phyloP scores from a whole-genome alignment of 2,329 filamentous ascomycete species.

The Colletotrichum eleusines region DNA sequence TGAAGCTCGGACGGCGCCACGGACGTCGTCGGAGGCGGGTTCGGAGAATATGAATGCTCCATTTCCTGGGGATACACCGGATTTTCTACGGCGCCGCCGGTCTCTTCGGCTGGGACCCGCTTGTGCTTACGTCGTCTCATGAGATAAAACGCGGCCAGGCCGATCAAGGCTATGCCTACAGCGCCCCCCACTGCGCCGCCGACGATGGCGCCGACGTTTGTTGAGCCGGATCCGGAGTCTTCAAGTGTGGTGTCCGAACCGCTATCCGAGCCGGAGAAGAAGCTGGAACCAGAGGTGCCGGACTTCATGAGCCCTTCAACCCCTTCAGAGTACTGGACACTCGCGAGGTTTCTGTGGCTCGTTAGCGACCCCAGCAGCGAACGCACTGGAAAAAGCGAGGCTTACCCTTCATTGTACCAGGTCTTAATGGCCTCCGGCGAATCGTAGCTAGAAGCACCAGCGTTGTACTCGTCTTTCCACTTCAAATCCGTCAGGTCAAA shows the following conservation, averaged over 20 bases:
- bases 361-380: background rate
- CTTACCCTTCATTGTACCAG: constrained; percentile 41
- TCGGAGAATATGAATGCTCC: constrained; percentile 25
- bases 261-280: constrained; percentile 45
- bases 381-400: fast-evolving
- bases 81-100: constrained; percentile 35
- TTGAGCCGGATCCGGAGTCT: constrained; percentile 24
- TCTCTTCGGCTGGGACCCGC: constrained; percentile 38
- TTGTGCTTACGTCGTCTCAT: constrained; percentile 54
- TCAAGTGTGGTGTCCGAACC: constrained; percentile 27
- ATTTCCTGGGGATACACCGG: constrained; percentile 16
- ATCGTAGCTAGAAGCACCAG: constrained; percentile 35
- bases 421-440: constrained; percentile 26
- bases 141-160: constrained; percentile 55
- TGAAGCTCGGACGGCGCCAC: constrained; percentile 26
- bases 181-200: constrained; percentile 63
- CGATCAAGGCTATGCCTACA: constrained; percentile 55
- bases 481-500: constrained; percentile 40
- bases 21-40: constrained; percentile 22
- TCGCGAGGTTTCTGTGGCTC: constrained; percentile 10
- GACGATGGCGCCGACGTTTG: constrained; percentile 57
- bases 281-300: constrained; percentile 42
- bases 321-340: constrained; percentile 26
- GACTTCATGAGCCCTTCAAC: constrained; percentile 26
- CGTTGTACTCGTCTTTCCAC: constrained; percentile 39